These are phyloP conservation scores for Penicillium aurantiogriseum DNA, from an alignment of 2,329 filamentous ascomycete species.

Conservation along the genomic window DNA sequence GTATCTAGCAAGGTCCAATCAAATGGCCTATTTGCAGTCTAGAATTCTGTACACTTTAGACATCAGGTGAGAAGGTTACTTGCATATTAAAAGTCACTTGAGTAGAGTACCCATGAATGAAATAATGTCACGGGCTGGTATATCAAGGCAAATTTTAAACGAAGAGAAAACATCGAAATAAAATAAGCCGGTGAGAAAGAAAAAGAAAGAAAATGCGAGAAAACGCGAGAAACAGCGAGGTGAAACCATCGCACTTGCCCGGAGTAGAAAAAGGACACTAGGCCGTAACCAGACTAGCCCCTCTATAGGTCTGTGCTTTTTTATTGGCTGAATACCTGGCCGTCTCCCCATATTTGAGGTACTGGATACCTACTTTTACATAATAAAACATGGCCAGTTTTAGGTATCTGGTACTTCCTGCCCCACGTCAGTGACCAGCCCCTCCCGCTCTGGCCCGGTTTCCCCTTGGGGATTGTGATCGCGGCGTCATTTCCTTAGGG, in stretches of 20 bases:
- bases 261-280: slow-evolving; percentile 9
- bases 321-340: slow-evolving; percentile 14
- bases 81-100: slow-evolving; percentile 3
- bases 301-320: background rate
- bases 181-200: background rate
- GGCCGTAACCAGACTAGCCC: background rate
- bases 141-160: slow-evolving; percentile 1
- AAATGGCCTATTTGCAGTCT: background rate
- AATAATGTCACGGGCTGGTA: background rate
- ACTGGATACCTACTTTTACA: slow-evolving; percentile 1
- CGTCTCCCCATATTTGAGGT: background rate
- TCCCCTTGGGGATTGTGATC: slow-evolving; percentile 7
- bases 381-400: accelerated
- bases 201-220: background rate
- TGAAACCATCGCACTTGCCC: slow-evolving; percentile 3
- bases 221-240: background rate
- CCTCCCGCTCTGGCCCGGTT: slow-evolving; percentile 18
- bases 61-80: background rate
- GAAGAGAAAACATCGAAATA: background rate
- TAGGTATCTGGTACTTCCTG: slow-evolving; percentile 10
- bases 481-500: slow-evolving; percentile 20
- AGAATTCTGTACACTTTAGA: background rate
- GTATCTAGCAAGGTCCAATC: slow-evolving; percentile 1
- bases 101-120: background rate
- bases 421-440: slow-evolving; percentile 2